Evolutionary conservation across 192 early-diverging fungal species (phyloP), one percentile per base, ranked within the genome.

Genomic region (Podila clonocystis): DNA sequence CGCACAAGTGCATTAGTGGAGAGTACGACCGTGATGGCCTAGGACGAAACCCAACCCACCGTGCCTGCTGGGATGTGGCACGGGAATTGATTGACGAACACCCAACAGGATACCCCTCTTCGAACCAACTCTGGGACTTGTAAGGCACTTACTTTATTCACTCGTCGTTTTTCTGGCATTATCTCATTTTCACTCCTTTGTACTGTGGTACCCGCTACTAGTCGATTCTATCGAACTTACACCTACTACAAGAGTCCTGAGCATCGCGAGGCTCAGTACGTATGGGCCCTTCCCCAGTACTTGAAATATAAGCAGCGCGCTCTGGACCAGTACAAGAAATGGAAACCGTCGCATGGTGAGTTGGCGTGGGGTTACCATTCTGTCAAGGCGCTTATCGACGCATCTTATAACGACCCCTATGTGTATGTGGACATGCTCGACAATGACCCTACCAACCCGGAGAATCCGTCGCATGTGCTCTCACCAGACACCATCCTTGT

Each of bases 331-430:
- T 79, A 79, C 65, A 79, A 79, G 60, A 58, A 69, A 3, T 79
- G 63, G 65, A 65, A 68, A 0, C 76, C 76, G 2, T 19, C 9
- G 5, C 17, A 41, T 4, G 76, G 76, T 9, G 76, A 79, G n/a
- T 31, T 79, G 15, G 76, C 76, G 20, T 72, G 76, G 76, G 75
- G 76, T 12, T 79, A 79, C 34, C 76, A 79, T 29, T 79, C 76
- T 41, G 76, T 79, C n/a, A 61, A 72, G 28, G 4, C 50, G 1
- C 55, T 79, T 41, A 72, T 79, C 20, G 76, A 79, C 45, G 76
- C 76, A 17, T 58, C 70, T 3, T 79, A 79, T 24, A 12, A 50
- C 17, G 65, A 72, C 38, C 65, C 70, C 1, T 62, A 71, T 22
- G 60, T 79, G n/a, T 79, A 72, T 29, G 30, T 72, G 57, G 76